A percentile compares a stretch with the other conserved stretches of the same genome.
phyloP scores from a whole-genome alignment of 192 early-diverging fungal genomes.

The Coemansia reversa region DNA sequence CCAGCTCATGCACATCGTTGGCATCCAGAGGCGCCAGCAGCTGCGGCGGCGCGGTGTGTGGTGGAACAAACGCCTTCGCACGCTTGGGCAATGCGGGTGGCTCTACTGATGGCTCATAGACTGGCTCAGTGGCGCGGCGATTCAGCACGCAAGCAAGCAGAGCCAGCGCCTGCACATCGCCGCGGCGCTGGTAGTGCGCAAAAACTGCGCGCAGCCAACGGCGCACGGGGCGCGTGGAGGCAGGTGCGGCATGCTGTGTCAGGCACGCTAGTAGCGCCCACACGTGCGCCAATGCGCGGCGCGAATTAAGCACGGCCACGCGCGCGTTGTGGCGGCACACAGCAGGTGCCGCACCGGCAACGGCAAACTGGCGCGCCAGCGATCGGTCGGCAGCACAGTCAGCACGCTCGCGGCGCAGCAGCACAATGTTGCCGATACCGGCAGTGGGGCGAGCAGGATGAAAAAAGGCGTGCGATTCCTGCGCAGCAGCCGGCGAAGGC shows the following conservation, averaged over 20 bases:
- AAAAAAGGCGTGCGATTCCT: slow-evolving; percentile 16
- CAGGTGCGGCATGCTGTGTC: slow-evolving; percentile 5
- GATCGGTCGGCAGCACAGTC: slow-evolving; percentile 27
- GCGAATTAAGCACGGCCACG: slow-evolving; percentile 18
- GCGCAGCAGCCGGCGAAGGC: slow-evolving; percentile 8
- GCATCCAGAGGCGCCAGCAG: slow-evolving; percentile 29
- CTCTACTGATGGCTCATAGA: background rate
- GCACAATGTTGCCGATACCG: slow-evolving; percentile 38
- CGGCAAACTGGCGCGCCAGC: slow-evolving; percentile 37
- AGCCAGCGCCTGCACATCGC: slow-evolving; percentile 54
- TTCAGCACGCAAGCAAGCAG: slow-evolving; percentile 45
- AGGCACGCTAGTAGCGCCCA: slow-evolving; percentile 46
- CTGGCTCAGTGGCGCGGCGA: background rate
- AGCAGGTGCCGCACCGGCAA: slow-evolving; percentile 17
- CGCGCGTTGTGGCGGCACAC: slow-evolving; percentile 44
- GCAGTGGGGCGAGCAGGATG: slow-evolving; percentile 9
- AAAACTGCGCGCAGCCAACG: slow-evolving; percentile 39
- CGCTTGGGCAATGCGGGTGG: slow-evolving; percentile 1
- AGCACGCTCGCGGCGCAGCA: slow-evolving; percentile 13
- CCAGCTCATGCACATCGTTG: slow-evolving; percentile 42
- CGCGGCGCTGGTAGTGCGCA: slow-evolving; percentile 28
- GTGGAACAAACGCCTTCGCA: background rate
- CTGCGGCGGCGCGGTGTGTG: slow-evolving; percentile 18
- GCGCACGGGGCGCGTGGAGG: slow-evolving; percentile 13
- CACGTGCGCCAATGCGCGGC: slow-evolving; percentile 23